Evolutionary conservation across 345 rosid genomes (phyloP).

Genomic region (Populus tremula): DNA sequence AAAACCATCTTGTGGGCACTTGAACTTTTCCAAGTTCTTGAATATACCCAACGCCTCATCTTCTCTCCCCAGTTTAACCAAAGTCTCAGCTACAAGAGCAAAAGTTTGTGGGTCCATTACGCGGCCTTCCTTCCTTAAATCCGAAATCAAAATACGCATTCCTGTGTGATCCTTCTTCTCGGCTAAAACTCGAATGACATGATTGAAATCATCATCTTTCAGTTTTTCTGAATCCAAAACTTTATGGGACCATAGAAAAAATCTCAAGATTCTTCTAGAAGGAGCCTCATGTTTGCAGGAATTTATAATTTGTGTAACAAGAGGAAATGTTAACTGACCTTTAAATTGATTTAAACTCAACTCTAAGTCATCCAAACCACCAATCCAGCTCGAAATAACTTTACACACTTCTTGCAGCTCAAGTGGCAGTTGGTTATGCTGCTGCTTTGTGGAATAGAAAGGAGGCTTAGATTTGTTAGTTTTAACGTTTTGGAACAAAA

Average conservation of each 20-base stretch:
- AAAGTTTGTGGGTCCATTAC: constrained; percentile 62
- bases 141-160: constrained; percentile 60
- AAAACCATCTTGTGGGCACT: constrained; percentile 55
- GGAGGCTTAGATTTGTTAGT: constrained; percentile 8
- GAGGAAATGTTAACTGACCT: constrained; percentile 38
- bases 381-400: constrained; percentile 52
- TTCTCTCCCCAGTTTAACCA: constrained; percentile 71
- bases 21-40: constrained; percentile 78
- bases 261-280: constrained; percentile 63
- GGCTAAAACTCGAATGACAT: constrained; percentile 59
- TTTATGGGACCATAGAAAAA: constrained; percentile 74
- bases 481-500: constrained; percentile 9
- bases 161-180: constrained; percentile 71
- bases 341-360: constrained; percentile 39
- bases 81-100: constrained; percentile 52
- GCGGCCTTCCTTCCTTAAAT: constrained; percentile 54
- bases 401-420: constrained; percentile 44
- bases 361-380: constrained; percentile 85
- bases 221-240: constrained; percentile 26
- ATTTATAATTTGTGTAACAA: constrained; percentile 48
- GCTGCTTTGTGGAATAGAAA: constrained; percentile 21
- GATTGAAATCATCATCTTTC: constrained; percentile 59
- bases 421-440: constrained; percentile 4
- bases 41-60: constrained; percentile 83
- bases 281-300: constrained; percentile 57